Evolutionary conservation across 768 basidiomycete species (phyloP), one percentile per base, ranked within the genome.

Genomic region (Pisolithus marmoratus): DNA sequence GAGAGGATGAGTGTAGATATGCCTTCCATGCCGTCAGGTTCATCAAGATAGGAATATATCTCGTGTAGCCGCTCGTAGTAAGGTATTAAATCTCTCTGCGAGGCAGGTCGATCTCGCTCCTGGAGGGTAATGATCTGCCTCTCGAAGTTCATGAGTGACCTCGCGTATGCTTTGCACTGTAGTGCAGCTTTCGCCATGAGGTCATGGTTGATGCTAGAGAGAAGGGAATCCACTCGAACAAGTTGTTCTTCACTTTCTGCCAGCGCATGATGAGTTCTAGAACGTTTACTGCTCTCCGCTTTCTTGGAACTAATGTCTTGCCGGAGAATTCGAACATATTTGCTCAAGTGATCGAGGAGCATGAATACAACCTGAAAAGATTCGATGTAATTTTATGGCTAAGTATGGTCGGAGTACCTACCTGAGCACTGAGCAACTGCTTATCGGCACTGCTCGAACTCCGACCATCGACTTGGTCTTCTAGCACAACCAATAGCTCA

Each of bases 21-120:
- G 1, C 96, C 96, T 70, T 97, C 94, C 96, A 99, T 99, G 15
- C 96, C 96, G 69, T 99, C 96, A 0, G 96, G 96, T 67, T 99
- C 94, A 65, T 99, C 93, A 7, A 99, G 75, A 51, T 94, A 82
- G 12, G 95, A 87, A 66, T 99, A 99, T 54, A 98, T 94, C 67
- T 96, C 87, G 60, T 99, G 96, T 7, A 99, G 73, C 17, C 84
- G 82, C 61, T 98, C 96, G 64, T 92, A 97, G 63, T 90, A 55
- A 9, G 53, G 53, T 6, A 61, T 50, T 3, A 70, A 59, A 81
- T 17, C 70, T 71, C 46, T 89, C 76, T 70, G 52, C 2, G 74
- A 69, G 3, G 72, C 66, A 11, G 71, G 65, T 48, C 74, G 70
- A 58, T 68, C 70, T 19, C 67, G 62, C 36, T 70, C 61, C 24